phyloP scores from a whole-genome alignment of 345 rosid genomes.

The Eucalyptus albens region DNA sequence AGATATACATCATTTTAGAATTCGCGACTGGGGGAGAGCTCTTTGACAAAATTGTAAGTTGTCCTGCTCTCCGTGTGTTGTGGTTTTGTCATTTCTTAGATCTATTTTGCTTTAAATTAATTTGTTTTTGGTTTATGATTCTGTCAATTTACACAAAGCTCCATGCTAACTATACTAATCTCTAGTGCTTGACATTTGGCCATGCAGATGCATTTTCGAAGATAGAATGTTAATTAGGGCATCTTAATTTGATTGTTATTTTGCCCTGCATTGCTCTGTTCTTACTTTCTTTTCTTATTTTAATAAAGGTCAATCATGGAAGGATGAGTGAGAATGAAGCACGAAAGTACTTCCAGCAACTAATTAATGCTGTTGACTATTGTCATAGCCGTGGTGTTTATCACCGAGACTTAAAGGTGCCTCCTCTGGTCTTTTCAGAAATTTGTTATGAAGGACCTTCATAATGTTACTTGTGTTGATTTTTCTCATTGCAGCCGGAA shows the following conservation, averaged over 20 bases:
- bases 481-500: constrained; percentile 52
- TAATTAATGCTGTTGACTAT: constrained; percentile 82
- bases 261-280: neutral
- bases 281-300: neutral
- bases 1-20: constrained; percentile 62
- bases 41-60: constrained; percentile 72
- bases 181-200: neutral
- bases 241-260: neutral
- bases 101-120: neutral
- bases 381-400: constrained; percentile 96
- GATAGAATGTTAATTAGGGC: neutral
- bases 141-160: neutral
- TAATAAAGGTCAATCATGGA: constrained; percentile 70
- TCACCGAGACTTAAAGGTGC: constrained; percentile 93
- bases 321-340: constrained; percentile 88
- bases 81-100: neutral
- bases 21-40: constrained; percentile 75
- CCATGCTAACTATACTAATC: neutral
- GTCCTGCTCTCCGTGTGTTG: neutral
- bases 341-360: constrained; percentile 89
- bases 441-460: neutral
- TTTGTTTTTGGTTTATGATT: neutral
- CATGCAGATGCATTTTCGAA: neutral
- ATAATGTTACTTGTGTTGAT: neutral
- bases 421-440: neutral